Evolutionary conservation across 1,284 basidiomycete genomes (phyloP), one percentile per base, ranked within the genome.

Genomic region (Tremellales sp.): DNA sequence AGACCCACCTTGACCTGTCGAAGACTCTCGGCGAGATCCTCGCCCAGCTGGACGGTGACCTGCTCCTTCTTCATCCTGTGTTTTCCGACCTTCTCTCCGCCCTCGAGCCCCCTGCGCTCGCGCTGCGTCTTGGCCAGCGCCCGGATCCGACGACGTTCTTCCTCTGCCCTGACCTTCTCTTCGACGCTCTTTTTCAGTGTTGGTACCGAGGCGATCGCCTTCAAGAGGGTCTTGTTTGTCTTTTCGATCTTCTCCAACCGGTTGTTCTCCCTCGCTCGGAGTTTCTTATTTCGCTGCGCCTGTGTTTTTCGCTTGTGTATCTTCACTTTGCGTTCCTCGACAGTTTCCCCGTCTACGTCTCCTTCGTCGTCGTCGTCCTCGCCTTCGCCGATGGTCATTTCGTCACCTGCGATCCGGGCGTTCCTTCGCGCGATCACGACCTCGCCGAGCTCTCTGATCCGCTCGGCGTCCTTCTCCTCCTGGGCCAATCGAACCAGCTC

Each of bases 1-100:
- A 19, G 26, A 69, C 77, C 27, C 50, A 87, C 88, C 80, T 91
- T 91, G 58, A 98, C 73, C 42, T 79, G 84, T 40, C 93, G 75
- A 57, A 97, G 71, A 61, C 78, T 89, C 71, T 97, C 94, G 48
- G 81, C 85, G 32, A 97, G 72, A 63, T 97, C 91, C 57, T 97
- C 92, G 5, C 87, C 88, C 0, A 94, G 79, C 71, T 97, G 93
- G 13, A 97, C 91, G 40, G 86, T 84, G 7, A 92, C 78, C 21
- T 79, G 75, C 6, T 75, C 78, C 56, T 82, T 81, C 1, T 80
- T 81, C 0, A 95, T 85, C 37, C 79, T 76, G 61, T 89, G 81
- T 70, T 84, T 88, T 21, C 91, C 85, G 6, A 94, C 56, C 66
- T 79, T 80, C 69, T 81, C 29, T 82, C 87, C 35, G 74, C 80